Evolutionary conservation across 176 grass and related monocot genomes (phyloP).

Genomic region (Avena insularis): DNA sequence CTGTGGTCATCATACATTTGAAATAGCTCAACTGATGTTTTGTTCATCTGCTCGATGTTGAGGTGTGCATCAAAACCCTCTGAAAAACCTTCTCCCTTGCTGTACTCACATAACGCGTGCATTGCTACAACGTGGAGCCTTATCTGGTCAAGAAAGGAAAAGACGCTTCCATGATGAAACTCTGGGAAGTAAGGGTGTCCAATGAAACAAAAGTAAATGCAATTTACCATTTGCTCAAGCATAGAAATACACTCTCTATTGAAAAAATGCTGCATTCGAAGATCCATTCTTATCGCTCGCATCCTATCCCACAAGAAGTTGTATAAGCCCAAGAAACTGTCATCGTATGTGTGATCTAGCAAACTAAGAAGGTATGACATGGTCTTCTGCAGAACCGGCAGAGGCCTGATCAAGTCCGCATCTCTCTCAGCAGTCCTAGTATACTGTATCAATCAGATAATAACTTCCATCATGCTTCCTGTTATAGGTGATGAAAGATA

Average conservation of each 20-base stretch:
- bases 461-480: conserved; percentile 54
- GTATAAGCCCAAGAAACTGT: conserved; percentile 84
- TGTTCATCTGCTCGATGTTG: conserved; percentile 99
- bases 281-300: conserved; percentile 97
- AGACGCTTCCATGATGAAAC: conserved; percentile 24
- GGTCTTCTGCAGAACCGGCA: conserved; percentile 87
- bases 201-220: conserved; percentile 37
- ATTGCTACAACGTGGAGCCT: conserved; percentile 93
- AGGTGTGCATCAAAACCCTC: conserved; percentile 98
- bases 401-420: conserved; percentile 87
- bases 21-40: conserved; percentile 95
- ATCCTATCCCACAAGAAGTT: conserved; percentile 99
- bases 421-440: conserved; percentile 92
- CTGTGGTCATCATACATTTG: conserved; percentile 98
- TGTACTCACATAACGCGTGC: conserved; percentile 94
- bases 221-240: conserved; percentile 99
- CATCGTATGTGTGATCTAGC: conserved; percentile 77
- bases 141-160: conserved; percentile 64
- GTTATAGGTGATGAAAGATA: conserved; percentile 53
- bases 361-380: conserved; percentile 91
- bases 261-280: conserved; percentile 98
- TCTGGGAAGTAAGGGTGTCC: not conserved
- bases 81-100: conserved; percentile 91
- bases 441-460: conserved; percentile 86
- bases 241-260: conserved; percentile 79